Evolutionary conservation across 495 filamentous ascomycete species (phyloP).

Genomic region (Penicillium flavigenum): DNA sequence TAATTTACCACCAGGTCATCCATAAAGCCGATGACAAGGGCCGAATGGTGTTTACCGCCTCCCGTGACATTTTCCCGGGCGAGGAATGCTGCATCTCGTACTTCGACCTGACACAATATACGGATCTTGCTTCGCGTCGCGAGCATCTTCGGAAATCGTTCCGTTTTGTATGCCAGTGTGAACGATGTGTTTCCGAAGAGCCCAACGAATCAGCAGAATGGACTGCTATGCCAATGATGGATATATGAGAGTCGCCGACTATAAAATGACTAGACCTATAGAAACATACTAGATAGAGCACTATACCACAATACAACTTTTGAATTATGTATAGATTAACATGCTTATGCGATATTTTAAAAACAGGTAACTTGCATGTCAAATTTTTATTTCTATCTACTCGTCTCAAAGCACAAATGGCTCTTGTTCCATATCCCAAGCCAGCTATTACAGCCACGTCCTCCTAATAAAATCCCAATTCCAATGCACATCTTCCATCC

Average conservation of each 20-base stretch:
- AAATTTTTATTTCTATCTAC: background rate
- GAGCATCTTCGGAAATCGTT: conserved; percentile 35
- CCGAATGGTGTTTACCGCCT: conserved; percentile 41
- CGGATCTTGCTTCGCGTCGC: conserved; percentile 25
- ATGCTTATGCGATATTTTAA: background rate
- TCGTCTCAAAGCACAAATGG: background rate
- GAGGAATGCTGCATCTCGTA: conserved; percentile 47
- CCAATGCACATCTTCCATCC: background rate
- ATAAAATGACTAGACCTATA: conserved; percentile 6
- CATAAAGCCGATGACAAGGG: conserved; percentile 39
- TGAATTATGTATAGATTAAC: background rate
- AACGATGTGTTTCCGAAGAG: conserved; percentile 34
- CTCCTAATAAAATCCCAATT: background rate
- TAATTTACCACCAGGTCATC: conserved; percentile 25
- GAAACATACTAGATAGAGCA: conserved; percentile 4
- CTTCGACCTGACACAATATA: conserved; percentile 34
- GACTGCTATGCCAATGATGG: conserved; percentile 23
- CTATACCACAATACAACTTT: conserved; percentile 1
- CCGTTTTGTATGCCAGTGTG: conserved; percentile 36
- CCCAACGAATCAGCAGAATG: conserved; percentile 14
- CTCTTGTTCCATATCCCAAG: background rate
- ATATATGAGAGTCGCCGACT: conserved; percentile 12
- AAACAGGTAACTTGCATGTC: background rate
- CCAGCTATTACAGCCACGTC: background rate
- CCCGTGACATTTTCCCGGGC: conserved; percentile 33